These are phyloP conservation scores for Mucor racemosus DNA, from an alignment of 371 early-diverging fungal genomes.

Conservation along the genomic window DNA sequence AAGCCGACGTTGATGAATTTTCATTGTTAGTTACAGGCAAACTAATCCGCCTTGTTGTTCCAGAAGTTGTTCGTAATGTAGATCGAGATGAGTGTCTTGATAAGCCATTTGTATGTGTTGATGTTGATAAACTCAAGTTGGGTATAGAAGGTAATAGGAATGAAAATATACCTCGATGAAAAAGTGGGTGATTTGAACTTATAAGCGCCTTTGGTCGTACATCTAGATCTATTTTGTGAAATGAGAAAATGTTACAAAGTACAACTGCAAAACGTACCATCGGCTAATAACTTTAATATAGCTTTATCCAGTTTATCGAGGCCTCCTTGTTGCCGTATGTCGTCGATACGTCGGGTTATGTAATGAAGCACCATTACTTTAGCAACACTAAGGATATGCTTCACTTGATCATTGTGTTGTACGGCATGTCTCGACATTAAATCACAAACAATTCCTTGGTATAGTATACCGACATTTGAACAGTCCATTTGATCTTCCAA, in stretches of 20 bases:
- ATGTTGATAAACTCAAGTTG: conserved; percentile 5
- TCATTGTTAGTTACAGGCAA: not conserved
- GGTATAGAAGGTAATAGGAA: conserved; percentile 28
- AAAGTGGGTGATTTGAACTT: conserved; percentile 26
- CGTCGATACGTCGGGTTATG: conserved; percentile 26
- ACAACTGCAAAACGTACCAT: conserved; percentile 30
- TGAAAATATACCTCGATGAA: conserved; percentile 23
- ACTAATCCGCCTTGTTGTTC: conserved; percentile 1
- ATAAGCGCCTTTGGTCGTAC: conserved; percentile 23
- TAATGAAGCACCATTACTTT: conserved; percentile 35
- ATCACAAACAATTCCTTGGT: conserved; percentile 46
- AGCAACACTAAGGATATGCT: conserved; percentile 38
- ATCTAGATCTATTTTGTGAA: conserved; percentile 21
- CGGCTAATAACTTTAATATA: conserved; percentile 30
- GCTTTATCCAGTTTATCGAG: conserved; percentile 32
- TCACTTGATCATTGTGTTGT: conserved; percentile 35
- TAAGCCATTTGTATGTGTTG: conserved; percentile 12
- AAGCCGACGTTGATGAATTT: not conserved
- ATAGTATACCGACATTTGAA: conserved; percentile 37
- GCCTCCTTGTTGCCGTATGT: conserved; percentile 28
- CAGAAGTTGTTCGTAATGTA: conserved; percentile 4
- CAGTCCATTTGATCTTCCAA: conserved; percentile 41
- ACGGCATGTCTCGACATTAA: conserved; percentile 49
- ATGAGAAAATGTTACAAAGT: conserved; percentile 8
- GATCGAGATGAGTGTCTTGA: conserved; percentile 25